These are phyloP conservation scores for Prototheca wickerhamii DNA, from an alignment of 163 green algal species.

Conservation along the genomic window DNA sequence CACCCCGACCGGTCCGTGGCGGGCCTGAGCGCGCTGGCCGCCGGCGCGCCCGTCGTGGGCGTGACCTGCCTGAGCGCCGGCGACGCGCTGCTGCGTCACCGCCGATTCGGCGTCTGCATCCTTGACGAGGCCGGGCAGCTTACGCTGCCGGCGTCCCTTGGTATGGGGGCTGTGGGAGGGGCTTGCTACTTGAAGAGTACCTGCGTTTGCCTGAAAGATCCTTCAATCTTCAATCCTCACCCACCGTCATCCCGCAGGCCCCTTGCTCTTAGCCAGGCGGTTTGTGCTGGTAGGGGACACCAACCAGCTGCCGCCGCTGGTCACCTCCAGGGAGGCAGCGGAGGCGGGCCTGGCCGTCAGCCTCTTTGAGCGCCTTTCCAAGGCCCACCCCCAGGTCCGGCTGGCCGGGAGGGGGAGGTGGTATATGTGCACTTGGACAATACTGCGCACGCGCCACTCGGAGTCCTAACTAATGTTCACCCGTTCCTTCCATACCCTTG, in stretches of 20 bases:
- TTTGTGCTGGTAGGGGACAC: slow-evolving; percentile 89
- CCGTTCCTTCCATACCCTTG: too few species aligned
- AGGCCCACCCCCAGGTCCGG: slow-evolving; percentile 67
- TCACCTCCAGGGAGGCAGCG: slow-evolving; percentile 44
- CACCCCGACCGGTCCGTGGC: slow-evolving; percentile 33
- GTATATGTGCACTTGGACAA: not conserved
- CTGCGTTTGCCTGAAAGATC: not conserved
- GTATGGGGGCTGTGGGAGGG: not conserved
- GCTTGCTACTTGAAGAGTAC: not conserved
- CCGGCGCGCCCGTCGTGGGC: slow-evolving; percentile 28
- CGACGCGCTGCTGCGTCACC: slow-evolving; percentile 45
- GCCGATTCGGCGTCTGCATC: slow-evolving; percentile 82
- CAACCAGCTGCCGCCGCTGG: slow-evolving; percentile 86
- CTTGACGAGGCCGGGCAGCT: slow-evolving; percentile 88
- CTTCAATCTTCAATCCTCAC: not conserved
- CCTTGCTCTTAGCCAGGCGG: slow-evolving; percentile 42
- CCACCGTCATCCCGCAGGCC: slow-evolving; percentile 14
- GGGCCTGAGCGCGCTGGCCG: slow-evolving; percentile 23
- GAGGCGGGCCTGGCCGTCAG: slow-evolving; percentile 51
- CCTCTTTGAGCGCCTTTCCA: slow-evolving; percentile 74
- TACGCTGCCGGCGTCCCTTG: slow-evolving; percentile 47
- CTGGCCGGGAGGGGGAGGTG: not conserved
- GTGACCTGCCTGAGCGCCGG: slow-evolving; percentile 61
- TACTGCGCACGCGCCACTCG: not conserved
- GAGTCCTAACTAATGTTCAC: not conserved